Evolutionary conservation across 2,329 filamentous ascomycete species (phyloP).

Genomic region (Colletotrichum theobromicola): DNA sequence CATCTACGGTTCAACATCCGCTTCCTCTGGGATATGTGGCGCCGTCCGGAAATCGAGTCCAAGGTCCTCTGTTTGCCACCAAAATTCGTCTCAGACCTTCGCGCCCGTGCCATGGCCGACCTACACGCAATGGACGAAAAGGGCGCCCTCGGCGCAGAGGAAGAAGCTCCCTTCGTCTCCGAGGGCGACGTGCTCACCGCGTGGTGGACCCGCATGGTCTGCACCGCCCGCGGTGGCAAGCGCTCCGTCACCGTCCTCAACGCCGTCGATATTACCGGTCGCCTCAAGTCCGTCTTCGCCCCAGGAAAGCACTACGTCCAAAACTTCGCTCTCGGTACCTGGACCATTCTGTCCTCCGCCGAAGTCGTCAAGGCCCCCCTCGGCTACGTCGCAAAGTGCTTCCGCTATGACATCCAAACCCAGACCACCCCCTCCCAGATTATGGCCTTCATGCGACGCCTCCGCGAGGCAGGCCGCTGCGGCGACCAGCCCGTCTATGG

Average conservation of each 20-base stretch:
- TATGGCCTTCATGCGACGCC: conserved; percentile 28
- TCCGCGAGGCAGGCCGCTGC: conserved; percentile 23
- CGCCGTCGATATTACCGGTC: conserved; percentile 31
- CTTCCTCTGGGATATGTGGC: conserved; percentile 37
- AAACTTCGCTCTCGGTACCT: conserved; percentile 28
- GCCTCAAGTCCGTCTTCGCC: conserved; percentile 24
- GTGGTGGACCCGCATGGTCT: conserved; percentile 38
- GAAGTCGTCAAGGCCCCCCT: conserved; percentile 28
- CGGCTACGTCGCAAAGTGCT: conserved; percentile 30
- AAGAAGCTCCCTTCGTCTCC: conserved; percentile 41
- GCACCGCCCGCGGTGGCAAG: background rate
- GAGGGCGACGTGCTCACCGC: conserved; percentile 51
- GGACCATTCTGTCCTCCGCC: conserved; percentile 25
- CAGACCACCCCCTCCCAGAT: conserved; percentile 39
- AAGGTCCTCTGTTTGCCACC: conserved; percentile 45
- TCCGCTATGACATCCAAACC: conserved; percentile 36
- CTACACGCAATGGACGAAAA: conserved; percentile 21
- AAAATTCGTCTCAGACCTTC: conserved; percentile 31
- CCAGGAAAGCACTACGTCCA: conserved; percentile 27
- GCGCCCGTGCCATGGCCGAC: conserved; percentile 34
- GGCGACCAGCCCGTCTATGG: conserved; percentile 32
- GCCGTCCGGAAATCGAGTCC: conserved; percentile 34
- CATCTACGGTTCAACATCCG: conserved; percentile 36
- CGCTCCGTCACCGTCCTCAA: conserved; percentile 28
- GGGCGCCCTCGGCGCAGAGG: conserved; percentile 1